These are phyloP conservation scores for Trifolium fragiferum DNA, from an alignment of 306 rosid genomes.

Conservation along the genomic window DNA sequence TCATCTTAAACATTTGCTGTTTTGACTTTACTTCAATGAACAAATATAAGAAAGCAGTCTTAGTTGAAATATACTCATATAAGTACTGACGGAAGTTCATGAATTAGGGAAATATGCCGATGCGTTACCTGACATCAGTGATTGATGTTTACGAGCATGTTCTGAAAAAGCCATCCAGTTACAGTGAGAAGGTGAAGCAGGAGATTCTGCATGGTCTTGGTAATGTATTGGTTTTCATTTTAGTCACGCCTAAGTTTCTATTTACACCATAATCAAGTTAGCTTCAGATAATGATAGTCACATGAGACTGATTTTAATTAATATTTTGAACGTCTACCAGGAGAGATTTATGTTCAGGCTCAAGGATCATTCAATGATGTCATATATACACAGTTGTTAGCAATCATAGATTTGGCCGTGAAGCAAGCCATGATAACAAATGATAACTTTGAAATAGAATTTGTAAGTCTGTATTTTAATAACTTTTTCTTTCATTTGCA, in stretches of 20 bases:
- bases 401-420: constrained; percentile 69
- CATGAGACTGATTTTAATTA: constrained; percentile 35
- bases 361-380: constrained; percentile 72
- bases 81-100: constrained; percentile 48
- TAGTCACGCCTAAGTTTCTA: constrained; percentile 26
- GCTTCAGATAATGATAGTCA: constrained; percentile 35
- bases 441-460: constrained; percentile 81
- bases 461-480: constrained; percentile 61
- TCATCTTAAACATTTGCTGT: constrained; percentile 26
- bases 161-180: constrained; percentile 71
- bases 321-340: constrained; percentile 54
- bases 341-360: constrained; percentile 90
- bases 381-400: constrained; percentile 72
- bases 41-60: constrained; percentile 34
- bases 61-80: constrained; percentile 38
- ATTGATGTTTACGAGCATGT: constrained; percentile 80
- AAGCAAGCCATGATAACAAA: constrained; percentile 67
- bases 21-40: constrained; percentile 34
- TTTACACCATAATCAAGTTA: constrained; percentile 27
- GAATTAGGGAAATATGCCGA: constrained; percentile 85
- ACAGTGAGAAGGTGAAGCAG: constrained; percentile 83
- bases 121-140: constrained; percentile 79
- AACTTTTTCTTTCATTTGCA: constrained; percentile 16
- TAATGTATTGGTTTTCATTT: constrained; percentile 56
- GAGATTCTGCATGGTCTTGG: constrained; percentile 94